phyloP scores from a whole-genome alignment of 306 rosid species.

The Prunus mira region DNA sequence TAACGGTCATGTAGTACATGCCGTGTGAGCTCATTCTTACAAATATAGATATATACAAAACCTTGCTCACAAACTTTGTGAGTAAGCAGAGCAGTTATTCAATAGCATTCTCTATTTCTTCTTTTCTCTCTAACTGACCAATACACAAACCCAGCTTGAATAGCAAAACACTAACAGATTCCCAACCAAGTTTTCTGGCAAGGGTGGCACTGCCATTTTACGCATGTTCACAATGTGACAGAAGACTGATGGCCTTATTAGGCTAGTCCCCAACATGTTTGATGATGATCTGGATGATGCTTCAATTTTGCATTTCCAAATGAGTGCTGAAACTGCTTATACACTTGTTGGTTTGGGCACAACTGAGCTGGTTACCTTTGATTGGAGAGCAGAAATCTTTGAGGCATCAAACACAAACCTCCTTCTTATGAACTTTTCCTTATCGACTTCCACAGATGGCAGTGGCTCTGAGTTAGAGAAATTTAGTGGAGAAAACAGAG shows the following conservation, averaged over 20 bases:
- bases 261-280: no score
- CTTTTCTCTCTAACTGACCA: no score
- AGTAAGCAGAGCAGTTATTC: no score
- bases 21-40: no score
- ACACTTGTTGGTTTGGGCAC: slow-evolving; percentile 29
- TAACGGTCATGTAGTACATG: no score
- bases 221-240: slow-evolving; percentile 29
- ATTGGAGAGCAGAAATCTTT: slow-evolving; percentile 29
- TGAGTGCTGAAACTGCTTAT: slow-evolving; percentile 35
- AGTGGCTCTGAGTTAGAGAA: neutral
- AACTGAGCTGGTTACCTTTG: slow-evolving; percentile 2
- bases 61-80: no score
- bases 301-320: slow-evolving; percentile 25
- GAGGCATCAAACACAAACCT: slow-evolving; percentile 39
- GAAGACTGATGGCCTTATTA: slow-evolving; percentile 17
- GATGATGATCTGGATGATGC: neutral
- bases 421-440: slow-evolving; percentile 21
- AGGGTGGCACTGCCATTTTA: slow-evolving; percentile 6
- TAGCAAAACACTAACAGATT: no score
- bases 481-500: neutral
- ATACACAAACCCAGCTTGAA: no score
- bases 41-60: no score
- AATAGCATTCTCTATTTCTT: no score
- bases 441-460: neutral
- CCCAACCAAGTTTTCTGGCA: slow-evolving; percentile 24